These are phyloP conservation scores for Trichoderma aggressivum DNA, from an alignment of 2,329 filamentous ascomycete genomes.

Conservation along the genomic window DNA sequence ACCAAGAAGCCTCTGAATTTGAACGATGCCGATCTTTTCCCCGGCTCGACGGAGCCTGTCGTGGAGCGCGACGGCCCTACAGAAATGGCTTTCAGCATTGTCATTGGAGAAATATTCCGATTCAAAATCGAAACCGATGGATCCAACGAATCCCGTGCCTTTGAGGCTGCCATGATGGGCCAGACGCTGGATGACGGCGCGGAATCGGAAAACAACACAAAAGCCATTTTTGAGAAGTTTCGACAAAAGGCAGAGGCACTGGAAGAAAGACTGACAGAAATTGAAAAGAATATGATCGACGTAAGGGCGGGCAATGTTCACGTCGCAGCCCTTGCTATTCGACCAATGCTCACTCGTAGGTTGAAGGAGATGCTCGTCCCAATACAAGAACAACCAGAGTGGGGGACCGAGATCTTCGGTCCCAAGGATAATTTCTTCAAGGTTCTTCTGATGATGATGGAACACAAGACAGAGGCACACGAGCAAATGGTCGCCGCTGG, in stretches of 20 bases:
- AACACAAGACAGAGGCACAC: constrained; percentile 47
- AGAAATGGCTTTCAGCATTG: constrained; percentile 57
- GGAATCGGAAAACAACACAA: constrained; percentile 18
- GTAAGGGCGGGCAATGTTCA: constrained; percentile 51
- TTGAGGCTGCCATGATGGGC: constrained; percentile 50
- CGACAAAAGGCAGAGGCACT: constrained; percentile 41
- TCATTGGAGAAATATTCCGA: constrained; percentile 48
- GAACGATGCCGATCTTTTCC: constrained; percentile 57
- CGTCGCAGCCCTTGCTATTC: constrained; percentile 46
- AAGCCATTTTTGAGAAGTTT: constrained; percentile 38
- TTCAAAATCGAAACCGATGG: constrained; percentile 46
- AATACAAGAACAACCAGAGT: constrained; percentile 46
- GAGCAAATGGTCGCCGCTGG: constrained; percentile 41
- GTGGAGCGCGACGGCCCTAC: constrained; percentile 54
- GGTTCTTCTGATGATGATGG: constrained; percentile 47
- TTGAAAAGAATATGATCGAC: constrained; percentile 51
- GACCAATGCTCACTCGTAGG: constrained; percentile 48
- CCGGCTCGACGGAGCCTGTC: constrained; percentile 49
- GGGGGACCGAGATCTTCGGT: constrained; percentile 47
- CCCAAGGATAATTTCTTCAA: constrained; percentile 55
- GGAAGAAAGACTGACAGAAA: constrained; percentile 40
- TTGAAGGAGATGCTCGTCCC: constrained; percentile 47
- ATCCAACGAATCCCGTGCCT: constrained; percentile 40
- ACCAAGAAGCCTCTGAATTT: constrained; percentile 56
- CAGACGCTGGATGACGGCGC: constrained; percentile 36